Evolutionary conservation across 2,329 filamentous ascomycete species (phyloP), one percentile per base, ranked within the genome.

Genomic region (Aspergillus phoenicis): DNA sequence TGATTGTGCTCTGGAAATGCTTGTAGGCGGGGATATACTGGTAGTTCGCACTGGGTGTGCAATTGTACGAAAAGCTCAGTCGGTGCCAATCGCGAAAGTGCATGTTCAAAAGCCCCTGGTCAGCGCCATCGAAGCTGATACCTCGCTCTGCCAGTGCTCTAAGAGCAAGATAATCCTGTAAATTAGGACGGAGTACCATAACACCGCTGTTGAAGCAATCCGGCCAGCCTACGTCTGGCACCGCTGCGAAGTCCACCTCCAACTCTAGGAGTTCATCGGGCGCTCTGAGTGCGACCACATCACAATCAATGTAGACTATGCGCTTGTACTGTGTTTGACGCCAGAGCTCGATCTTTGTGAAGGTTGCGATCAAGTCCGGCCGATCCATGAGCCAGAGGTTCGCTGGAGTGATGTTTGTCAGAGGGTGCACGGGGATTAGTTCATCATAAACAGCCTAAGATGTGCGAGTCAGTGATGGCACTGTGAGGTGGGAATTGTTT

Each of bases 131-230:
- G 73, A 99, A 99, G 66, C 93, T 97, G 73, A 94, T 91, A 26
- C 93, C 93, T 58, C 88, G 84, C 68, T 93, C 86, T 26, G 95
- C 93, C 83, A 97, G 87, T 64, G 91, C 91, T 65, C 88, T 83
- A 73, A 99, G 83, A 45, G 91, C 90, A 78, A 92, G 89, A 78
- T 93, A 98, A 67, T 96, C 93, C 60, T 89, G 90, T 84, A 93
- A 82, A 77, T 94, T 90, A 36, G 95, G 95, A 15, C 84, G 89
- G 62, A 99, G 78, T 38, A 93, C 92, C 92, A 99, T 96, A 69
- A 99, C 87, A 71, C 95, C 95, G n/a, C 91, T 93, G 79, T 99
- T 99, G 87, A 98, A 98, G 63, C 93, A 86, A 79, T 99, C 95
- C 36, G 95, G 95, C 95, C 95, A 99, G 68, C 95, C 95, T 70